phyloP scores from a whole-genome alignment of 768 basidiomycete species.

The Suillus decipiens region DNA sequence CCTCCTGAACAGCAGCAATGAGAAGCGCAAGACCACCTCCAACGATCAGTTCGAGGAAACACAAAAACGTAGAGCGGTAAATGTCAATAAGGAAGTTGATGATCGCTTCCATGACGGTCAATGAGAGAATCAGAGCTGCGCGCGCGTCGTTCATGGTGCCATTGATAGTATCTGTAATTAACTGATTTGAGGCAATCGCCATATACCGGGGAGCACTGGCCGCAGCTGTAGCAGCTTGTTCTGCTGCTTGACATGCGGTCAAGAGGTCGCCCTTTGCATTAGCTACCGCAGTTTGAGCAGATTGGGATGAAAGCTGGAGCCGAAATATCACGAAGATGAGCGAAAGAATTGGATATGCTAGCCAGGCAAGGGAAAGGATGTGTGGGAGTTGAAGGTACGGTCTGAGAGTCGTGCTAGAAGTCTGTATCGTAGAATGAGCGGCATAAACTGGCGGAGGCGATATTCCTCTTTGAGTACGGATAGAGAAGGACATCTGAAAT shows the following conservation, averaged over 20 bases:
- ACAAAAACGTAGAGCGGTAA: slow-evolving; percentile 92
- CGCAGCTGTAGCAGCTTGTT: slow-evolving; percentile 76
- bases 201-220: slow-evolving; percentile 89
- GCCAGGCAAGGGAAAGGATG: slow-evolving; percentile 85
- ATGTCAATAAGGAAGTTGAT: slow-evolving; percentile 91
- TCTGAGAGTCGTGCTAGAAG: slow-evolving; percentile 47
- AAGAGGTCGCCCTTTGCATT: slow-evolving; percentile 77
- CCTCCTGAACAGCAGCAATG: slow-evolving; percentile 82
- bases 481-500: slow-evolving; percentile 31
- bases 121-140: slow-evolving; percentile 64
- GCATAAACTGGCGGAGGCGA: slow-evolving; percentile 61
- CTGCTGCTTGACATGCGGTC: slow-evolving; percentile 82
- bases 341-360: slow-evolving; percentile 89
- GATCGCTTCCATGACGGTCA: slow-evolving; percentile 85
- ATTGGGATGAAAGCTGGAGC: slow-evolving; percentile 69
- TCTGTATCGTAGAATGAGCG: slow-evolving; percentile 40
- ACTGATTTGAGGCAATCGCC: slow-evolving; percentile 81
- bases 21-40: slow-evolving; percentile 78
- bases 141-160: slow-evolving; percentile 77
- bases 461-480: slow-evolving; percentile 28
- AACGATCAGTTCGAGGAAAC: slow-evolving; percentile 89
- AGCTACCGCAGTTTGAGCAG: slow-evolving; percentile 65
- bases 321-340: slow-evolving; percentile 87
- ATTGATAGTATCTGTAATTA: slow-evolving; percentile 78
- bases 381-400: slow-evolving; percentile 86